phyloP scores from a whole-genome alignment of 306 rosid species.

The Sphenostylis stenocarpa region DNA sequence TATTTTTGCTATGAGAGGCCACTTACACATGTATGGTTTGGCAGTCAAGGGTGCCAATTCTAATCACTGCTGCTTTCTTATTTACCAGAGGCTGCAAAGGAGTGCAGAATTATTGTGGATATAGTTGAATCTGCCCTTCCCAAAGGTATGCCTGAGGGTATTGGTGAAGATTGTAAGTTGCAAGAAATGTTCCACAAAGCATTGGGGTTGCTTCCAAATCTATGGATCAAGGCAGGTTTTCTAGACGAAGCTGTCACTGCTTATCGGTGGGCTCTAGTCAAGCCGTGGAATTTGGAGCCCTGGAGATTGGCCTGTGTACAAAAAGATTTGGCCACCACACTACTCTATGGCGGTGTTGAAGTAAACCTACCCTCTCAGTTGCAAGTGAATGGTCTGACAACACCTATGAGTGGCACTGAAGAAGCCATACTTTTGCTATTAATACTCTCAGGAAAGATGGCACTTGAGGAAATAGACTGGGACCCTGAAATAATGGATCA shows the following conservation, averaged over 20 bases:
- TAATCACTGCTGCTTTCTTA: conserved; percentile 29
- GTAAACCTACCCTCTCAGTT: conserved; percentile 58
- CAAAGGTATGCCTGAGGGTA: conserved; percentile 65
- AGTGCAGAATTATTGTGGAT: conserved; percentile 81
- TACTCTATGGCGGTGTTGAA: conserved; percentile 85
- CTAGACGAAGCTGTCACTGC: conserved; percentile 77
- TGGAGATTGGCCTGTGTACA: conserved; percentile 62
- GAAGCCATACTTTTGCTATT: conserved; percentile 77
- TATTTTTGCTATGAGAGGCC: background rate
- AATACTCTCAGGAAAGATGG: conserved; percentile 63
- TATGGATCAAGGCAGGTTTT: conserved; percentile 74
- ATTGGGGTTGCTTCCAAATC: conserved; percentile 73
- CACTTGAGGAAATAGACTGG: conserved; percentile 64
- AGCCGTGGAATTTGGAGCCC: conserved; percentile 86
- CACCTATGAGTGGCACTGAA: conserved; percentile 61
- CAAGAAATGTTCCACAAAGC: conserved; percentile 82
- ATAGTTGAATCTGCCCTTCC: conserved; percentile 80
- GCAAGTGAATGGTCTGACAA: conserved; percentile 54
- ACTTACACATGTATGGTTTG: background rate
- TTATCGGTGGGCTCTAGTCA: conserved; percentile 64
- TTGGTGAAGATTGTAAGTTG: conserved; percentile 80
- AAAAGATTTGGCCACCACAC: conserved; percentile 69
- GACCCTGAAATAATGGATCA: conserved; percentile 78
- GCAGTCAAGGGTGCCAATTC: conserved; percentile 1
- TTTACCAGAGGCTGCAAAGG: conserved; percentile 80